Evolutionary conservation across 2,329 filamentous ascomycete species (phyloP), one percentile per base, ranked within the genome.

Genomic region (Rutstroemia sp.): DNA sequence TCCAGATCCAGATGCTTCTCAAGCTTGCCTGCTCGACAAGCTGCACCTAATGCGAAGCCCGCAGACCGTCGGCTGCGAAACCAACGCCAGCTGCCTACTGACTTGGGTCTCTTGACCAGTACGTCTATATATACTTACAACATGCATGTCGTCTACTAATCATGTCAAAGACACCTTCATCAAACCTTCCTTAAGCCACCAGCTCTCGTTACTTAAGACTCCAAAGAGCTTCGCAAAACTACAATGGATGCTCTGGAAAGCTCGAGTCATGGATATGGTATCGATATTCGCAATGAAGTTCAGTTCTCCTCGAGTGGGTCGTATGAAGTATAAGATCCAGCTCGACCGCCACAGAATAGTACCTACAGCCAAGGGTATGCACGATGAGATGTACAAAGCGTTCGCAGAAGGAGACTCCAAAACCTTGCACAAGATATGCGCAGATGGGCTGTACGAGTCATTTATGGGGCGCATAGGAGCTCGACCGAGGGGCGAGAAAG

Each of bases 361-460:
- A 8, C 77, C 81, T 1, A 75, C 77, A 1, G 85, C 83, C 34
- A 77, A 80, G 63, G 76, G 74, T 19, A 72, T 87, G 65, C 84
- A 89, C 69, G 72, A 73, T 52, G 72, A 79, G 61, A 80, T 88
- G 75, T 81, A 83, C 63, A 75, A 77, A 57, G 80, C 80, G 4
- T 78, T 87, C 50, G 85, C 86, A 6, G 70, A 71, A 2, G 82
- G 81, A 58, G 80, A 87, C 71, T 71, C 73, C 61, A 62, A 66
- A 2, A 71, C 75, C 5, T 71, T 88, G 25, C 70, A 75, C 47
- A 69, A 70, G 27, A 70, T 86, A 48, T 87, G 85, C 72, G 71
- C 77, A 21, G 70, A 74, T 34, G 75, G 77, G 23, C 74, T 87
- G 46, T 74, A 73, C 61, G 68, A 73, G 46, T 75, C 75, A 50